Percentiles rank a stretch among this genome's conserved stretches.
These are phyloP conservation scores for Rubia yunnanensis DNA, from an alignment of 257 asterid genomes.

Conservation along the genomic window DNA sequence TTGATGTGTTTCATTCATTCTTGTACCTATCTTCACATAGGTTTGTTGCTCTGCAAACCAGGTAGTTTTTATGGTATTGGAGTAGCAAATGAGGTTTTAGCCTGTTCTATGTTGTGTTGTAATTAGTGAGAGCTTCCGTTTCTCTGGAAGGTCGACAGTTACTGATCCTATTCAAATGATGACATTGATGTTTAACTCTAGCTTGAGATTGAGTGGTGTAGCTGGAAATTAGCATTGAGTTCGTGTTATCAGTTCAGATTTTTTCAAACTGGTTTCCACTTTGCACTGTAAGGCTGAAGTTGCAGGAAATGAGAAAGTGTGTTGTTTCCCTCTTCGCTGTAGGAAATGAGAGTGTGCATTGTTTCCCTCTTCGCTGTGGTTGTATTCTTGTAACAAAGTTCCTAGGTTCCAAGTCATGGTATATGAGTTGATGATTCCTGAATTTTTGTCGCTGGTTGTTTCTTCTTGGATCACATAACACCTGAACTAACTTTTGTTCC, in stretches of 20 bases:
- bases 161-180: neutral
- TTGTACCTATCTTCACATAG: neutral
- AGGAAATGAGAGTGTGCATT: too few relatives aligned
- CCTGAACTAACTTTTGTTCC: neutral
- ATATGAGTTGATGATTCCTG: neutral
- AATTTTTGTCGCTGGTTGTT: too few relatives aligned
- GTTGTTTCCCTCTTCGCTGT: too few relatives aligned
- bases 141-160: neutral
- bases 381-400: too few relatives aligned
- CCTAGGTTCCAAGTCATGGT: neutral
- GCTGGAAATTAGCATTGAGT: neutral
- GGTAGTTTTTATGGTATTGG: neutral
- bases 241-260: neutral
- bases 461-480: too few relatives aligned
- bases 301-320: neutral
- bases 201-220: too few relatives aligned
- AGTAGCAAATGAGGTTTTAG: neutral
- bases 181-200: neutral
- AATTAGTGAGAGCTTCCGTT: neutral
- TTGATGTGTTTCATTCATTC: neutral
- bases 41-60: neutral
- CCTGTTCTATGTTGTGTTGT: neutral
- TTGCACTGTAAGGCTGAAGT: neutral
- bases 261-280: neutral
- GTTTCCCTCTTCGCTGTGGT: neutral